These are phyloP conservation scores for Albizia julibrissin DNA, from an alignment of 306 rosid genomes.

Conservation along the genomic window DNA sequence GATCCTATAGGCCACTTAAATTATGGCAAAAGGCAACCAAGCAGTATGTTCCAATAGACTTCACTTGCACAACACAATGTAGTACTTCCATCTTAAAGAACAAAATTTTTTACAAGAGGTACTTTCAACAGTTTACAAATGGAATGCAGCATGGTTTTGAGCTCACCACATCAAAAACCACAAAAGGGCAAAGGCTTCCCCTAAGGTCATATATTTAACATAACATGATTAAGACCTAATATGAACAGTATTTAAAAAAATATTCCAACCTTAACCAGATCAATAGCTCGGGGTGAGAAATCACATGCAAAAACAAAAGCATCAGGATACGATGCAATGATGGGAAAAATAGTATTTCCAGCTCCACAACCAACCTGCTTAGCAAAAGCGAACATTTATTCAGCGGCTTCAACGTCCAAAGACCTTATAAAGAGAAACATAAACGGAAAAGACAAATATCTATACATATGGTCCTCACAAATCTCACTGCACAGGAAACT, in stretches of 20 bases:
- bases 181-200: not conserved
- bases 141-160: not conserved
- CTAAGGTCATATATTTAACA: conserved; percentile 15
- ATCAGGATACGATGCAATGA: conserved; percentile 67
- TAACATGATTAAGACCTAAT: conserved; percentile 17
- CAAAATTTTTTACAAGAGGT: conserved; percentile 5
- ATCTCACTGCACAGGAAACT: conserved; percentile 2
- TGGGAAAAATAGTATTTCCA: conserved; percentile 88
- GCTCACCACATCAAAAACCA: conserved; percentile 9
- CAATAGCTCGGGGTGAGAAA: conserved; percentile 85
- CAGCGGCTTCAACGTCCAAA: conserved; percentile 16
- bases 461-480: not conserved
- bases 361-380: conserved; percentile 90
- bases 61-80: conserved; percentile 4
- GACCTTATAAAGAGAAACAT: conserved; percentile 14
- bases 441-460: conserved; percentile 9
- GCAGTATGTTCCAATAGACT: conserved; percentile 9
- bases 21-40: not conserved
- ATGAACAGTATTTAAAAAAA: conserved; percentile 10
- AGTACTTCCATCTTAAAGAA: conserved; percentile 7
- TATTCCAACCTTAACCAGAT: conserved; percentile 75
- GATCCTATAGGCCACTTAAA: not conserved
- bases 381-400: conserved; percentile 13
- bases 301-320: conserved; percentile 89
- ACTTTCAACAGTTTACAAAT: conserved; percentile 2